Evolutionary conservation across 176 grass and related monocot species (phyloP).

Genomic region (Cenchrus fungigraminus): DNA sequence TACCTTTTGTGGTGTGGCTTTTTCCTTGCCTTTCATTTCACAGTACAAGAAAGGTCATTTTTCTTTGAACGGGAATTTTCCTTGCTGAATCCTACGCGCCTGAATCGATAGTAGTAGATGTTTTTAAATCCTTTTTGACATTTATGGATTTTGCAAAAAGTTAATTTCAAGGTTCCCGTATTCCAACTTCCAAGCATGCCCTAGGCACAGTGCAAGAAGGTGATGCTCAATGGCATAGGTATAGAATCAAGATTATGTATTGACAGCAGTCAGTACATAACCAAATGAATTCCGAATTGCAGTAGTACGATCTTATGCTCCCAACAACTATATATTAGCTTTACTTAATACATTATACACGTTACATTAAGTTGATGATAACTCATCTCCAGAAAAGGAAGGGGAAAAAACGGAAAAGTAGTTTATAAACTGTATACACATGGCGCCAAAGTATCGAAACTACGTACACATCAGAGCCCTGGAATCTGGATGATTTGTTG

Average conservation of each 20-base stretch:
- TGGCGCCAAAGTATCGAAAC: neutral
- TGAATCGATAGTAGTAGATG: too few species aligned
- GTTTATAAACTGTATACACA: neutral
- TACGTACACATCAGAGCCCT: neutral
- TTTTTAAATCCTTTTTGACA: too few species aligned
- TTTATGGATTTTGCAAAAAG: too few species aligned
- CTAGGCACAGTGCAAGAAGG: neutral
- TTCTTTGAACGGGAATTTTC: neutral
- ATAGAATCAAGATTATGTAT: too few species aligned
- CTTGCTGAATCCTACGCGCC: neutral
- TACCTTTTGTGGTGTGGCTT: neutral
- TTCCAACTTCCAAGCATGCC: neutral
- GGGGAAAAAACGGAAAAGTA: neutral
- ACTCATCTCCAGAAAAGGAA: neutral
- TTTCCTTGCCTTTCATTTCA: neutral
- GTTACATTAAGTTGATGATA: too few species aligned
- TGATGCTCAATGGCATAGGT: neutral
- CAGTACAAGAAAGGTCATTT: neutral
- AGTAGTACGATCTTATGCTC: too few species aligned
- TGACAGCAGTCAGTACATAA: too few species aligned
- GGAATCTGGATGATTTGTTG: slow-evolving; percentile 28
- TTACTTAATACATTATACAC: too few species aligned
- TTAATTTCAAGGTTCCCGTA: too few species aligned
- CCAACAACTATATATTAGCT: too few species aligned
- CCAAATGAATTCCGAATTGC: too few species aligned